Conservation (phyloP, 2,329 filamentous ascomycete species). For the Colletotrichum shisoi region DNA sequence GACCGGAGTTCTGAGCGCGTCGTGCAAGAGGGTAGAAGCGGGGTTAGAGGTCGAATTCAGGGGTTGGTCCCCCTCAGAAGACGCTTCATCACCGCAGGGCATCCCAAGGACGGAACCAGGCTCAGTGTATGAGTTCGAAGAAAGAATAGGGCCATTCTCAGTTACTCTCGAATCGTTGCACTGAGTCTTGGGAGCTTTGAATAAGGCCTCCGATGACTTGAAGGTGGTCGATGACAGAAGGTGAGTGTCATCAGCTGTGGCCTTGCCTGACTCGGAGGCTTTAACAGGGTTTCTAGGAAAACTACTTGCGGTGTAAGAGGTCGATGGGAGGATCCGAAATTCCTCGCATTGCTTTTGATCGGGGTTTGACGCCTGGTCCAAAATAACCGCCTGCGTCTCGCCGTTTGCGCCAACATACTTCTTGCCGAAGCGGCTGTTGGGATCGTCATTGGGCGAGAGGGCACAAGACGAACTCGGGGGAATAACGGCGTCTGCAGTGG, state of each 20-base stretch:
- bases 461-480: constrained; percentile 17
- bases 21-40: not conserved
- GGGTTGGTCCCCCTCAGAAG: not conserved
- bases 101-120: not conserved
- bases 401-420: not conserved
- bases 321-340: not conserved
- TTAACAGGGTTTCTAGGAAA: not conserved
- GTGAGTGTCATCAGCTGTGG: not conserved
- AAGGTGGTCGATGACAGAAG: not conserved
- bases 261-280: not conserved
- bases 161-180: not conserved
- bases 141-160: not conserved
- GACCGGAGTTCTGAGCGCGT: constrained; percentile 3
- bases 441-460: not conserved
- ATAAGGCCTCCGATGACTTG: not conserved
- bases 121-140: not conserved
- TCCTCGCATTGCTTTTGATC: not conserved
- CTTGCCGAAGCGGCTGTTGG: not conserved
- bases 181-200: not conserved
- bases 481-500: constrained; percentile 5
- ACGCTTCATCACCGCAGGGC: not conserved
- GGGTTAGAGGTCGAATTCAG: not conserved
- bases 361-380: not conserved
- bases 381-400: not conserved
- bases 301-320: not conserved